Conservation (phyloP, 2,329 filamentous ascomycete genomes). For the Ramichloridium luteum region DNA sequence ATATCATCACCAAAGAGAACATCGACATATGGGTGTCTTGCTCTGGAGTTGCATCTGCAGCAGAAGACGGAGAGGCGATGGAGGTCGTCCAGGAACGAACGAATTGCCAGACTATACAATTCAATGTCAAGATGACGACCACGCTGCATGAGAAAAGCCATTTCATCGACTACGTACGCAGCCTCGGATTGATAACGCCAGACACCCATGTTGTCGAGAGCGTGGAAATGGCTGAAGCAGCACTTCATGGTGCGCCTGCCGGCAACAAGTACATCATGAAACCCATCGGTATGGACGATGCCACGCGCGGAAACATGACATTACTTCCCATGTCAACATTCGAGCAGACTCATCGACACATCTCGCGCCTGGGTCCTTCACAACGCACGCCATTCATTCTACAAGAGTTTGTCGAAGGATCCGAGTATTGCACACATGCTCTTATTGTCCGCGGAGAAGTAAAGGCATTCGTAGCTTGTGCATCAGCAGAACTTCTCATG, state of each 20-base stretch:
- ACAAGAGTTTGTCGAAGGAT: slow-evolving; percentile 54
- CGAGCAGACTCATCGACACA: slow-evolving; percentile 42
- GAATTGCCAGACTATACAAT: slow-evolving; percentile 51
- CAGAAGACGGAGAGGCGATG: slow-evolving; percentile 55
- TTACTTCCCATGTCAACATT: slow-evolving; percentile 46
- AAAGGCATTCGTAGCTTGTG: slow-evolving; percentile 54
- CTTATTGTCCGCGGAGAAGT: slow-evolving; percentile 54
- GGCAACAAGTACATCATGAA: slow-evolving; percentile 53
- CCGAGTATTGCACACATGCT: slow-evolving; percentile 61
- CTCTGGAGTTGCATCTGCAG: slow-evolving; percentile 52
- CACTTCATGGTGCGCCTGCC: slow-evolving; percentile 5
- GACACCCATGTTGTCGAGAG: slow-evolving; percentile 40
- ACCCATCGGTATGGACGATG: slow-evolving; percentile 49
- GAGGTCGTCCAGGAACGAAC: slow-evolving; percentile 48
- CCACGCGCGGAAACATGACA: slow-evolving; percentile 49
- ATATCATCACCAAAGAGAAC: slow-evolving; percentile 47
- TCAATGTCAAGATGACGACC: slow-evolving; percentile 43
- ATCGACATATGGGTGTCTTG: slow-evolving; percentile 64
- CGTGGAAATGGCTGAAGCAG: slow-evolving; percentile 4
- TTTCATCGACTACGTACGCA: slow-evolving; percentile 48
- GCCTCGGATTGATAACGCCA: slow-evolving; percentile 38
- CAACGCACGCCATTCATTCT: slow-evolving; percentile 49
- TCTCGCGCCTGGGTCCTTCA: slow-evolving; percentile 45
- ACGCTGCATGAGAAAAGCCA: slow-evolving; percentile 52
- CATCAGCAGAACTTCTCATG: slow-evolving; percentile 50